These are phyloP conservation scores for Nakazawaea wickerhamii DNA, from an alignment of 805 yeast species.

Conservation along the genomic window DNA sequence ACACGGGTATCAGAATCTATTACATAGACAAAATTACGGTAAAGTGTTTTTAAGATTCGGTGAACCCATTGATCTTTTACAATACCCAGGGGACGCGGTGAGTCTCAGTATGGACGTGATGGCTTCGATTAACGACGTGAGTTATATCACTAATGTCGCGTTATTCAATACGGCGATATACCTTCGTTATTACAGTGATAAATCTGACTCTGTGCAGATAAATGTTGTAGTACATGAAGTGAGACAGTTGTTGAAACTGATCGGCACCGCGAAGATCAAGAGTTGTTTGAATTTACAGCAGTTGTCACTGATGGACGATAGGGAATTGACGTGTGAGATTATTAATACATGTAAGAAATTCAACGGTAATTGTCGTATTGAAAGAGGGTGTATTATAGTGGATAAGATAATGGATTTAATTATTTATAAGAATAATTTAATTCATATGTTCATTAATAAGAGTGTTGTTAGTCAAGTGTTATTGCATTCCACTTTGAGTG, in stretches of 20 bases:
- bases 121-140: not conserved
- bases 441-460: slow-evolving; percentile 7
- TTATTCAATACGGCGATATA: slow-evolving; percentile 10
- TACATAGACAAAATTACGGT: slow-evolving; percentile 1
- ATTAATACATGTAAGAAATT: not conserved
- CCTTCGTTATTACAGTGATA: not conserved
- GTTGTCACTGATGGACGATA: not conserved
- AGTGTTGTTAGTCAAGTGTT: not conserved
- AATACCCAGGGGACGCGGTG: not conserved
- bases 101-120: slow-evolving; percentile 7
- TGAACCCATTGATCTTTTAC: not conserved
- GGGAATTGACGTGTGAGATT: not conserved
- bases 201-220: not conserved
- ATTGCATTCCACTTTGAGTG: not conserved
- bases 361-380: slow-evolving; percentile 4
- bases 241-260: not conserved
- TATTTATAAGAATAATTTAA: slow-evolving; percentile 9
- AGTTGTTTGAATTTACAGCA: not conserved
- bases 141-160: slow-evolving; percentile 8
- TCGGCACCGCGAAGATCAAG: not conserved
- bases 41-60: slow-evolving; percentile 6
- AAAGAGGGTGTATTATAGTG: not conserved
- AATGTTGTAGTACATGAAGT: slow-evolving; percentile 1
- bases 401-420: slow-evolving; percentile 3
- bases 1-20: slow-evolving; percentile 3